A percentile compares a stretch with the other conserved stretches of the same genome.
Conservation (phyloP, 73 alveolate genomes). For the Stentor roeselii region DNA sequence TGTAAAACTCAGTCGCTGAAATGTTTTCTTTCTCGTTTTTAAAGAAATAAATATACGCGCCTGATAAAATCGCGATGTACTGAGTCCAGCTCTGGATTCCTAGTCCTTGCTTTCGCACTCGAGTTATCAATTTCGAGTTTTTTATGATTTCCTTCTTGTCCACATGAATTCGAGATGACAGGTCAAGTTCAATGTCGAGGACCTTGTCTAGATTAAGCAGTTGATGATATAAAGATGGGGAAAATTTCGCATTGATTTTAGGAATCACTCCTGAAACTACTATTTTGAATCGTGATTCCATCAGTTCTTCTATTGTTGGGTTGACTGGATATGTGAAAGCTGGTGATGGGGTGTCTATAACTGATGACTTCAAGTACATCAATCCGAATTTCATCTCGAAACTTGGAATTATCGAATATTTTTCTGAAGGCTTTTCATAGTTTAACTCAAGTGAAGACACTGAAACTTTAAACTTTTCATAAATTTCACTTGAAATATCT, state of each 20-base stretch:
- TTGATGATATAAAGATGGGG: constrained; percentile 25
- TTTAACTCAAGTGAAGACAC: neutral
- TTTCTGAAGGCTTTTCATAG: neutral
- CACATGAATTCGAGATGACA: neutral
- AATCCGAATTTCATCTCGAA: neutral
- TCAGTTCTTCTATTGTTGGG: neutral
- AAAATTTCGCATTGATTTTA: neutral
- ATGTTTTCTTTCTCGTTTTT: constrained; percentile 4
- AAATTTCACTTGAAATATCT: neutral
- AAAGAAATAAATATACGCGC: neutral
- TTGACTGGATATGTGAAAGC: no score
- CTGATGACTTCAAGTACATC: neutral
- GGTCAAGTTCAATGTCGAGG: neutral
- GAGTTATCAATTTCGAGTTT: neutral
- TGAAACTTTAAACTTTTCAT: neutral
- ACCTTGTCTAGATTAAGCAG: neutral
- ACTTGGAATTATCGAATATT: neutral
- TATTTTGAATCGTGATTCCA: no score
- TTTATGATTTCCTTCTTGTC: neutral
- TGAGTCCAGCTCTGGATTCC: neutral
- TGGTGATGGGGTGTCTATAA: neutral
- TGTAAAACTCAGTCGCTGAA: constrained; percentile 16
- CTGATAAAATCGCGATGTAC: neutral
- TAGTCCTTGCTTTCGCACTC: neutral
- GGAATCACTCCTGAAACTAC: constrained; percentile 14